Percentiles rank a stretch among this genome's conserved stretches.
Evolutionary conservation across 176 grass and related monocot species (phyloP).

Genomic region (Metroxylon sagu): DNA sequence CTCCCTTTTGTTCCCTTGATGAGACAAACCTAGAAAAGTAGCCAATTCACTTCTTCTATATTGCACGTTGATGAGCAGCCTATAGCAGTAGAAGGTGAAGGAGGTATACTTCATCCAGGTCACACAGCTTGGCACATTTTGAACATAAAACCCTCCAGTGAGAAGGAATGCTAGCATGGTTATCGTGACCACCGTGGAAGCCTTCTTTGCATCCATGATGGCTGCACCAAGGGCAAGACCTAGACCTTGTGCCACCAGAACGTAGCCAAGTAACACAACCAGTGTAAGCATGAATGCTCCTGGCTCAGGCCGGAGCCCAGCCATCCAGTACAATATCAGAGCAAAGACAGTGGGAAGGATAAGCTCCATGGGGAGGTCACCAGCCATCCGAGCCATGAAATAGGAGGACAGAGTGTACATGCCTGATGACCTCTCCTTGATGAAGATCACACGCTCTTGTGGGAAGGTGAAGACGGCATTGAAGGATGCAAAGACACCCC

Average conservation of each 20-base stretch:
- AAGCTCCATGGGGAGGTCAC: conserved; percentile 95
- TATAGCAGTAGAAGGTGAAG: conserved; percentile 93
- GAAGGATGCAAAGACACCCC: conserved; percentile 97
- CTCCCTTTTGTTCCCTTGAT: conserved; percentile 3
- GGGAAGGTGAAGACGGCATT: conserved; percentile 94
- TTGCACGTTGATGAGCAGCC: conserved; percentile 69
- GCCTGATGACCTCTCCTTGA: conserved; percentile 58
- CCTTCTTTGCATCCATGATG: conserved; percentile 91
- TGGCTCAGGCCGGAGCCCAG: conserved; percentile 50
- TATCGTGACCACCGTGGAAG: conserved; percentile 60
- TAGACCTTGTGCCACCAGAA: conserved; percentile 71
- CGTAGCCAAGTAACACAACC: conserved; percentile 49
- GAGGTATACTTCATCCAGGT: conserved; percentile 84
- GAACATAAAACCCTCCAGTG: conserved; percentile 86
- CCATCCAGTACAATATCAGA: conserved; percentile 81
- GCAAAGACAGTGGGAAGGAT: conserved; percentile 60
- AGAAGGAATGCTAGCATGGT: conserved; percentile 91
- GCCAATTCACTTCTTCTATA: conserved; percentile 33
- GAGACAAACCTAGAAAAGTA: not conserved
- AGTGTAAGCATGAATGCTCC: conserved; percentile 63
- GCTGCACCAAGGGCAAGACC: conserved; percentile 65
- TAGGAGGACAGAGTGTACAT: conserved; percentile 96
- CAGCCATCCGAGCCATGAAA: conserved; percentile 67
- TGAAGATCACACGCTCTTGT: conserved; percentile 53
- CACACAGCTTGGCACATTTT: conserved; percentile 63